These are phyloP conservation scores for Geotrichum restrictum DNA, from an alignment of 1,139 yeast species.

Conservation along the genomic window DNA sequence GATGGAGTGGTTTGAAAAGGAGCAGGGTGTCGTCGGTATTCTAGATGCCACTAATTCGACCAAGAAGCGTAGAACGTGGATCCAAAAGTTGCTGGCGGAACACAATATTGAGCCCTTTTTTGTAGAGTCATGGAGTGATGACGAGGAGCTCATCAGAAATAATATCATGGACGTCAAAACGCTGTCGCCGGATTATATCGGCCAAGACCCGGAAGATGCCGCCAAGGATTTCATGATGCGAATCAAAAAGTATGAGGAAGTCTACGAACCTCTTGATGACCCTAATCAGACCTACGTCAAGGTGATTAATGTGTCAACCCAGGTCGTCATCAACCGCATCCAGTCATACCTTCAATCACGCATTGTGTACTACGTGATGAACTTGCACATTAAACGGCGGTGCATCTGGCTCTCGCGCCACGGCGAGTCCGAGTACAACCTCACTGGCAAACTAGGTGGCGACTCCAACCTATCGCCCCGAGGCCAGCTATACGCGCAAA, in stretches of 20 bases:
- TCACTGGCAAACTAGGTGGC: slow-evolving; percentile 94
- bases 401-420: slow-evolving; percentile 91
- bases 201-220: slow-evolving; percentile 68
- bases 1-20: slow-evolving; percentile 80
- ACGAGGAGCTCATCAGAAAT: slow-evolving; percentile 67
- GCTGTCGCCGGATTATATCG: slow-evolving; percentile 78
- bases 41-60: slow-evolving; percentile 87
- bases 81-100: slow-evolving; percentile 59
- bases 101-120: slow-evolving; percentile 82
- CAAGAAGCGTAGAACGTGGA: slow-evolving; percentile 60
- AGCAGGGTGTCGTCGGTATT: slow-evolving; percentile 84
- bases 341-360: slow-evolving; percentile 87
- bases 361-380: slow-evolving; percentile 93
- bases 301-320: slow-evolving; percentile 80
- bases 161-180: slow-evolving; percentile 83
- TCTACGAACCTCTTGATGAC: slow-evolving; percentile 65
- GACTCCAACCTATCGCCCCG: slow-evolving; percentile 84
- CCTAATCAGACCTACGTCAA: slow-evolving; percentile 75
- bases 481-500: slow-evolving; percentile 80
- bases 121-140: slow-evolving; percentile 88
- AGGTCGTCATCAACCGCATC: slow-evolving; percentile 80
- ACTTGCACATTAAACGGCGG: slow-evolving; percentile 86
- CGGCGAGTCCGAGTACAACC: slow-evolving; percentile 88
- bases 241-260: slow-evolving; percentile 66
- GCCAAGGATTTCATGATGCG: slow-evolving; percentile 67